phyloP scores from a whole-genome alignment of 2,329 filamentous ascomycete genomes.

The Beauveria sp. region DNA sequence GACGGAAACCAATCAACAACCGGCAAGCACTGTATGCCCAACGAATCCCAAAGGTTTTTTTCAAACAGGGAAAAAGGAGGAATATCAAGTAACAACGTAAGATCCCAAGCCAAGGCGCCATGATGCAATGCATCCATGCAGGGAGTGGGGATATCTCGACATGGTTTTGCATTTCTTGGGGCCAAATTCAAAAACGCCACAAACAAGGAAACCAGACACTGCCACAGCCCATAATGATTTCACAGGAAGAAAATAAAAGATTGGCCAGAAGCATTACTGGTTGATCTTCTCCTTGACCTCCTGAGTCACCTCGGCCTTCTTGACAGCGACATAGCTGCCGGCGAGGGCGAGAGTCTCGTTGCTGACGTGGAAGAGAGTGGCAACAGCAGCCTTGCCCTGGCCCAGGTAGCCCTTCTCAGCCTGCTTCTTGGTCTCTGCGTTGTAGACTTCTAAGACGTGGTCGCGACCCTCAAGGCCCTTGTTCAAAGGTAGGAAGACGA shows the following conservation, averaged over 20 bases:
- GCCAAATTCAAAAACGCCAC: constrained; percentile 7
- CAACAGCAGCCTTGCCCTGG: constrained; percentile 61
- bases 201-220: not conserved
- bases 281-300: constrained; percentile 43
- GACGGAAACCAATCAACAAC: constrained; percentile 9
- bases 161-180: not conserved
- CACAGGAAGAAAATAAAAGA: not conserved
- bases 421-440: constrained; percentile 53
- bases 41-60: not conserved
- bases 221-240: not conserved
- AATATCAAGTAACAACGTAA: not conserved
- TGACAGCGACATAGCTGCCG: constrained; percentile 48
- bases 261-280: constrained; percentile 25
- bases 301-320: constrained; percentile 56
- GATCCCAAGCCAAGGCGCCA: not conserved
- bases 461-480: constrained; percentile 55
- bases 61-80: not conserved
- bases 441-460: constrained; percentile 50
- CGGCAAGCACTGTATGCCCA: constrained; percentile 10
- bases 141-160: not conserved
- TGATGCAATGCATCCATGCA: not conserved
- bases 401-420: constrained; percentile 58
- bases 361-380: constrained; percentile 59
- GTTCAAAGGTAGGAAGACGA: constrained; percentile 55
- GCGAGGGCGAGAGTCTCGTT: constrained; percentile 57